These are phyloP conservation scores for Wickerhamomyces sp. DNA, from an alignment of 1,139 yeast genomes.

Conservation along the genomic window DNA sequence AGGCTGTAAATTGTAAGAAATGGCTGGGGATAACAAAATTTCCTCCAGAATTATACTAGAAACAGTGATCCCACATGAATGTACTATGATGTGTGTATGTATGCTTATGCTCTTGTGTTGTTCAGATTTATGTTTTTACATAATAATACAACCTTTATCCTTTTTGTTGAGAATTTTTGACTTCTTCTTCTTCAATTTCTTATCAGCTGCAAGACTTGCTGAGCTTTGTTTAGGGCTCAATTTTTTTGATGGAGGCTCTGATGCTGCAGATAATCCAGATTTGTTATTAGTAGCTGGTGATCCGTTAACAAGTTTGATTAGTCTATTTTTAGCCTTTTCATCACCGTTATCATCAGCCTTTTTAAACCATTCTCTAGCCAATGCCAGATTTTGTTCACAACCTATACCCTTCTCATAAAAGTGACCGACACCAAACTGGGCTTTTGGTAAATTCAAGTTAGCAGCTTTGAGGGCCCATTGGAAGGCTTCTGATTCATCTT, in stretches of 20 bases:
- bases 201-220: constrained; percentile 24
- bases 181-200: constrained; percentile 18
- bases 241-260: not conserved
- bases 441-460: constrained; percentile 64
- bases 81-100: not conserved
- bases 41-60: too few relatives aligned
- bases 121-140: constrained; percentile 23
- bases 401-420: constrained; percentile 89
- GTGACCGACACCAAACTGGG: constrained; percentile 82
- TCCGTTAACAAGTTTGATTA: constrained; percentile 11
- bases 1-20: too few relatives aligned
- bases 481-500: constrained; percentile 82
- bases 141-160: constrained; percentile 31
- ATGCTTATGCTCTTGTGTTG: not conserved
- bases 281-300: not conserved
- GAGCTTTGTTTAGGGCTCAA: constrained; percentile 1
- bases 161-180: constrained; percentile 1
- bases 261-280: not conserved
- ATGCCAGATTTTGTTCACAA: constrained; percentile 50
- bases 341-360: constrained; percentile 74
- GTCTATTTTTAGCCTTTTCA: constrained; percentile 47
- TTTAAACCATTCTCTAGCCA: constrained; percentile 71
- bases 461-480: constrained; percentile 95
- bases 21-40: too few relatives aligned
- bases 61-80: too few relatives aligned